These are phyloP conservation scores for Trichoderma sp. DNA, from an alignment of 2,329 filamentous ascomycete species.

Conservation along the genomic window DNA sequence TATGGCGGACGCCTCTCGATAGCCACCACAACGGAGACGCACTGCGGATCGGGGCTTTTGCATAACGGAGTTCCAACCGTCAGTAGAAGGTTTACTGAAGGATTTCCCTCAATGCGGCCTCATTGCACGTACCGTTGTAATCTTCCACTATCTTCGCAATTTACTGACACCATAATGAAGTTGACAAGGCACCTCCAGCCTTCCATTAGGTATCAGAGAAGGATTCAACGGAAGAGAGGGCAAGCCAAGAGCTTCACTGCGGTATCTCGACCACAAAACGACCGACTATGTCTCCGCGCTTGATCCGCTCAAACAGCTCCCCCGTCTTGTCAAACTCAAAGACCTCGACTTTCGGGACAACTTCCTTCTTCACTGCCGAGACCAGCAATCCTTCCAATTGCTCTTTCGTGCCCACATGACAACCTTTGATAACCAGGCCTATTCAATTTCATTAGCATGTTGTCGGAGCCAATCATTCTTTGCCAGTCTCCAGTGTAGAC, in stretches of 20 bases:
- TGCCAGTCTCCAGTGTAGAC: background rate
- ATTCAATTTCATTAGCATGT: background rate
- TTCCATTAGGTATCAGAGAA: background rate
- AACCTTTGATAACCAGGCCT: slow-evolving; percentile 2
- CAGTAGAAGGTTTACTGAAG: too few species aligned
- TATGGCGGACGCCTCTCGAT: too few species aligned
- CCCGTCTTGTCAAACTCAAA: background rate
- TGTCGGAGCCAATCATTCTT: background rate
- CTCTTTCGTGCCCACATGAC: background rate
- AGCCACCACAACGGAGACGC: too few species aligned
- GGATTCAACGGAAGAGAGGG: background rate
- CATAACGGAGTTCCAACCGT: too few species aligned
- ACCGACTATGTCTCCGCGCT: slow-evolving; percentile 1
- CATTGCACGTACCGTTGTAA: too few species aligned
- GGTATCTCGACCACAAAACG: slow-evolving; percentile 6
- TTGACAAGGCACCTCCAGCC: too few species aligned
- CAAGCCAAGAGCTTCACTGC: background rate
- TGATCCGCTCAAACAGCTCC: slow-evolving; percentile 11
- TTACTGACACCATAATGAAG: too few species aligned
- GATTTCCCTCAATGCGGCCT: too few species aligned
- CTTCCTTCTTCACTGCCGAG: slow-evolving; percentile 8
- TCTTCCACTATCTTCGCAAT: too few species aligned
- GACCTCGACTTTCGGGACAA: slow-evolving; percentile 5
- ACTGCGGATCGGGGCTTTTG: too few species aligned
- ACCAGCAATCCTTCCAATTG: background rate